Evolutionary conservation across 2,329 filamentous ascomycete genomes (phyloP).

Genomic region (Botrytis porri): DNA sequence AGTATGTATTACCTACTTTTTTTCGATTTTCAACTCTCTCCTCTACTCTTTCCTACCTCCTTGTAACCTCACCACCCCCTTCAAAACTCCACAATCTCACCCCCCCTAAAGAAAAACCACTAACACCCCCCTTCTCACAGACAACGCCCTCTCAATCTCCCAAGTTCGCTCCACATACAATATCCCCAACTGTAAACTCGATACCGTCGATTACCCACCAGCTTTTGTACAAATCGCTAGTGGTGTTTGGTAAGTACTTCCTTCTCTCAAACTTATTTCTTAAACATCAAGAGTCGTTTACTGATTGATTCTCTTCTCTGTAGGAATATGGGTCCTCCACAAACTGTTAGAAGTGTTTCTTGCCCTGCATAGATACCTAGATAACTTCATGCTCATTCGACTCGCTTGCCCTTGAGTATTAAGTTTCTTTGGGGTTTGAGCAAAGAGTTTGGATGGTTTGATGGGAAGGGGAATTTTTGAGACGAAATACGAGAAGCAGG

Average conservation of each 20-base stretch:
- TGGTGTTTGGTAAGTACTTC: slow-evolving; percentile 21
- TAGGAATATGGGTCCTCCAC: slow-evolving; percentile 31
- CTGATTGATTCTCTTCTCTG: background rate
- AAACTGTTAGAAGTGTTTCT: slow-evolving; percentile 28
- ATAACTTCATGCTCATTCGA: background rate
- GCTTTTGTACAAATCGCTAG: slow-evolving; percentile 22
- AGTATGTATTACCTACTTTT: slow-evolving; percentile 22
- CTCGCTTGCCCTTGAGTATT: too few species aligned
- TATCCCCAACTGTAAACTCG: slow-evolving; percentile 27
- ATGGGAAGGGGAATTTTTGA: background rate
- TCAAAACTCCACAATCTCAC: background rate
- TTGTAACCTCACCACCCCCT: background rate
- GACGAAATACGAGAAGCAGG: background rate
- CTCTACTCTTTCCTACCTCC: background rate
- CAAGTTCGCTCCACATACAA: slow-evolving; percentile 26
- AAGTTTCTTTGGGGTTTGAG: background rate
- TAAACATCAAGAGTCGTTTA: background rate
- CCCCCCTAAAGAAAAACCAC: too few species aligned
- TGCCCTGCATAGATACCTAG: slow-evolving; percentile 19
- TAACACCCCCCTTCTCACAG: slow-evolving; percentile 7
- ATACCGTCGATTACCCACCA: slow-evolving; percentile 25
- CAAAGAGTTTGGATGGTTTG: too few species aligned
- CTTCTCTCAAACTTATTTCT: background rate
- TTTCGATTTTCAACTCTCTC: background rate
- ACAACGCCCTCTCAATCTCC: slow-evolving; percentile 33